These are phyloP conservation scores for Pseudoneurospora amorphoporcata DNA, from an alignment of 495 filamentous ascomycete genomes.

Conservation along the genomic window DNA sequence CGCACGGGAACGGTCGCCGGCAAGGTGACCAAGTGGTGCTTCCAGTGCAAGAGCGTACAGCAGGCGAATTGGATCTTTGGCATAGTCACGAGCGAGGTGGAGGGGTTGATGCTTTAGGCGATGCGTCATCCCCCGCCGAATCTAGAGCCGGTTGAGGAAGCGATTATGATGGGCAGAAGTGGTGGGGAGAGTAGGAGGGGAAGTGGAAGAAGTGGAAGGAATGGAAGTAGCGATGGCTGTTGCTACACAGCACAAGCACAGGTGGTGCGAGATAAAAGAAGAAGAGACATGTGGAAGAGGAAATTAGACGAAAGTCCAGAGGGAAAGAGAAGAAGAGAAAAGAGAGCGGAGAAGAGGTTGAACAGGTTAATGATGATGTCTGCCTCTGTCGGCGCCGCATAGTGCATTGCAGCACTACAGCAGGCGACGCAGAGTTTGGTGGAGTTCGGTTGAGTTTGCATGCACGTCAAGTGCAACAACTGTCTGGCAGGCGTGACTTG, in stretches of 20 bases:
- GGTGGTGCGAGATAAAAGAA: not conserved
- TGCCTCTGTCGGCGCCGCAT: not conserved
- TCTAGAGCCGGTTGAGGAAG: not conserved
- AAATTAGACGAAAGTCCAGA: not conserved
- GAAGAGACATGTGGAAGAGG: not conserved
- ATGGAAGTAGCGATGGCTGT: not conserved
- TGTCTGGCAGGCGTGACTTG: not conserved
- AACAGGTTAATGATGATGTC: not conserved
- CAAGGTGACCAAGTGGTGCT: constrained; percentile 68
- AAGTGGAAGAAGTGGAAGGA: not conserved
- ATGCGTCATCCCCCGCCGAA: not conserved
- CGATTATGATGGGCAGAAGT: not conserved
- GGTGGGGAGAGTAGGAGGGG: not conserved
- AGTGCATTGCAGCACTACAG: not conserved
- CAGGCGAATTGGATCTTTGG: constrained; percentile 38
- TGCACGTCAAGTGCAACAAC: not conserved
- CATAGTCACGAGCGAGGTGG: constrained; percentile 35
- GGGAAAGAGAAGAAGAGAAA: not conserved
- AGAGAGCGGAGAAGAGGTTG: not conserved
- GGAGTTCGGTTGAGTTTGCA: not conserved
- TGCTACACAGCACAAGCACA: not conserved
- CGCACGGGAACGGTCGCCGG: constrained; percentile 64
- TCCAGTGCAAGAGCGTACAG: constrained; percentile 47
- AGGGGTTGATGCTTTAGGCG: constrained; percentile 22
- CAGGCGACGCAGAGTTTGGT: not conserved